These are phyloP conservation scores for Halophytophthora polymorphica DNA, from an alignment of 352 stramenopile species.

Conservation along the genomic window DNA sequence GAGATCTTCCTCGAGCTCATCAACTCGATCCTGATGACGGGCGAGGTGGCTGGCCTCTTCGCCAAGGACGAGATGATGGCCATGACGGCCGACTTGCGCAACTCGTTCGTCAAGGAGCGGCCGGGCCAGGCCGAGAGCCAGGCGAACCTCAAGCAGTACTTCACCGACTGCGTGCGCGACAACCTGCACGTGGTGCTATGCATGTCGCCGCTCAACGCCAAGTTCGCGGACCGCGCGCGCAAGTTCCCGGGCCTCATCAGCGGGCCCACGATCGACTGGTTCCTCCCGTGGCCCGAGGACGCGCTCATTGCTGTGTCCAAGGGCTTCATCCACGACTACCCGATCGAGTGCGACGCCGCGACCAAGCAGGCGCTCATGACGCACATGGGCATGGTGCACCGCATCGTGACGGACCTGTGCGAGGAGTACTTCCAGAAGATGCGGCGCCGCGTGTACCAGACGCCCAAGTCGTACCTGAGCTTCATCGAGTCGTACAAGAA, in stretches of 20 bases:
- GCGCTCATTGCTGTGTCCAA: slow-evolving; percentile 96
- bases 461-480: slow-evolving; percentile 97
- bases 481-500: slow-evolving; percentile 98
- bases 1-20: slow-evolving; percentile 99
- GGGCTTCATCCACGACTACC: slow-evolving; percentile 96
- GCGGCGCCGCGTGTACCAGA: slow-evolving; percentile 97
- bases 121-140: slow-evolving; percentile 93
- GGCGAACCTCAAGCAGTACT: slow-evolving; percentile 98
- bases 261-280: slow-evolving; percentile 98
- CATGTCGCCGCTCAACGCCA: slow-evolving; percentile 98
- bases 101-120: slow-evolving; percentile 94
- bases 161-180: slow-evolving; percentile 97
- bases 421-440: slow-evolving; percentile 99
- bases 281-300: slow-evolving; percentile 98
- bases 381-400: slow-evolving; percentile 98
- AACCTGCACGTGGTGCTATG: slow-evolving; percentile 98
- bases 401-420: slow-evolving; percentile 96
- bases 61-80: slow-evolving; percentile 99
- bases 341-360: slow-evolving; percentile 90
- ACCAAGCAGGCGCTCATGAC: slow-evolving; percentile 91
- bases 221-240: slow-evolving; percentile 94
- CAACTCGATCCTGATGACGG: slow-evolving; percentile 98
- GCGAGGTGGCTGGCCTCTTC: slow-evolving; percentile 97
- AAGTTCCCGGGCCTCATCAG: slow-evolving; percentile 98
- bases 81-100: slow-evolving; percentile 96